Base-by-base conservation (phyloP, 2,329 filamentous ascomycete genomes). In the Ustilaginoidea virens region DNA sequence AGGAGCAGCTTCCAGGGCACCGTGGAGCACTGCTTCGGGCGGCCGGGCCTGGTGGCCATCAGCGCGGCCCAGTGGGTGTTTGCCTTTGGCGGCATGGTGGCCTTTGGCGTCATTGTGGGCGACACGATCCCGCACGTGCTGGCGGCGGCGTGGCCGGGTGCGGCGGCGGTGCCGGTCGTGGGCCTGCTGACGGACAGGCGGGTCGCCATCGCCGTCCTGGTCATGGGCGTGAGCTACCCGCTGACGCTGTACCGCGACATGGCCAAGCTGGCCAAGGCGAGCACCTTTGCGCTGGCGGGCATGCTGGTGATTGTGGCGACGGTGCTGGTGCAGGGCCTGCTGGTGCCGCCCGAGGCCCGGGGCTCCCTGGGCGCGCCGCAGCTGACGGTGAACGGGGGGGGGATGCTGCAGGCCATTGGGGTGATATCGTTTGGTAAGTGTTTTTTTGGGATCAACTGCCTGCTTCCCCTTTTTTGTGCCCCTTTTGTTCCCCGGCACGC, bases 1-100 rank as follows among this genome's bases (percentile, higher is more conserved):
- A 80, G 85, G 32, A 80, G 83, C 52, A 92, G 80, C 32, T 98
- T 96, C 49, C 90, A 98, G 58, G 80, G 83, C 22, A 98, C 90
- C 1, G 85, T 98, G 48, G 78, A 94, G 55, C 75, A 87, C 54
- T 98, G 90, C 58, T 98, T 93, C 56, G 90, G 90, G 5, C 76
- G 73, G 44, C 66, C 77, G 12, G 90, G 90, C 0, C 63, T 98
- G 32, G 72, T 98, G 39, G 87, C 90, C 34, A 94, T 98, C 40
- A 67, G 61, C 35, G 39, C 96, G 36, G 90, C 90, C 28, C 90
- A 98, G 60, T 98, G 87, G 87, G 78, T 83, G 17, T 98, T 98
- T 64, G 90, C 90, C 3, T 98, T 96, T 60, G 90, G 90, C 32
- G 90, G 90, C 39, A 98, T 98, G 90, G 74, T 98, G 32, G 90